Evolutionary conservation across 2,329 filamentous ascomycete species (phyloP).

Genomic region (Tolypocladium cylindrosporum): DNA sequence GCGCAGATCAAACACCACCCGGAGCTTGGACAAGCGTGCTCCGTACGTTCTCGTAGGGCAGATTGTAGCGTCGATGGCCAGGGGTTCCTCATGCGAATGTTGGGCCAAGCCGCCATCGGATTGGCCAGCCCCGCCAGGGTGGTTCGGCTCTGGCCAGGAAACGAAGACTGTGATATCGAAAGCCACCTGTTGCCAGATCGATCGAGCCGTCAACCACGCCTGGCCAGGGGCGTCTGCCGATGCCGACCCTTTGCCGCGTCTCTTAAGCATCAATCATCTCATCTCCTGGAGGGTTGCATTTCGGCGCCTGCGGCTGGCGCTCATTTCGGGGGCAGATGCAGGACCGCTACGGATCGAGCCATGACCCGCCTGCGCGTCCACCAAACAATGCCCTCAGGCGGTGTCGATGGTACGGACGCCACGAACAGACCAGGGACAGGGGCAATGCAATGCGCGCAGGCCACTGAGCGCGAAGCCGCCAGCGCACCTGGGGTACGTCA

Average conservation of each 20-base stretch:
- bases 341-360: background rate
- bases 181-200: background rate
- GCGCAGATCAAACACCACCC: background rate
- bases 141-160: background rate
- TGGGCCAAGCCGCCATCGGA: background rate
- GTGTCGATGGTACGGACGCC: background rate
- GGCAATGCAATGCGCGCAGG: background rate
- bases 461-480: background rate
- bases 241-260: background rate
- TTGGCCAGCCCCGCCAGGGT: background rate
- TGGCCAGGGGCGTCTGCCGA: background rate
- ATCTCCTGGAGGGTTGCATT: background rate
- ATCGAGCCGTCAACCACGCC: background rate
- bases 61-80: background rate
- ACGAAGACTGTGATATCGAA: background rate
- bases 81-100: background rate
- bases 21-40: background rate
- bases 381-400: background rate
- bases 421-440: background rate
- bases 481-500: conserved; percentile 1
- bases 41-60: background rate
- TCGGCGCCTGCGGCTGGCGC: background rate
- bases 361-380: background rate
- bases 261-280: background rate
- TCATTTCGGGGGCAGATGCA: background rate